Evolutionary conservation across 352 stramenopile genomes (phyloP).

Genomic region (Phytophthora hybrid): DNA sequence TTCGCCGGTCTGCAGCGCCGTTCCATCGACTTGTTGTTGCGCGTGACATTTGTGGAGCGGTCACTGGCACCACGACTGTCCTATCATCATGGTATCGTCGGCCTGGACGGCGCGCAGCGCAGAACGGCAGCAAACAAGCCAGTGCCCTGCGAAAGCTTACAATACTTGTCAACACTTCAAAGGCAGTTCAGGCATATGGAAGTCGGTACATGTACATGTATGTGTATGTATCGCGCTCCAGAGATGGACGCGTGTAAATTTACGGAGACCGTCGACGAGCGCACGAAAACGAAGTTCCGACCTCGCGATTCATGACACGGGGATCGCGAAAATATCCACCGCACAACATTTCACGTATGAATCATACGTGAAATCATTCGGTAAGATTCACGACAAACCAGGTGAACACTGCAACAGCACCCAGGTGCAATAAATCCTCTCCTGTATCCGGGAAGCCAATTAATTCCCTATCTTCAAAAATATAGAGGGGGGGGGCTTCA

Average conservation of each 20-base stretch:
- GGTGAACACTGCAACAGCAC: constrained; percentile 6
- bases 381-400: background rate
- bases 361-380: too few relatives aligned
- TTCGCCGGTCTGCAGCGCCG: background rate
- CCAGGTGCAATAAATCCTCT: too few relatives aligned
- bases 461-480: too few relatives aligned
- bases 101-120: background rate
- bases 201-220: background rate
- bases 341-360: too few relatives aligned
- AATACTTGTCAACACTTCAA: background rate
- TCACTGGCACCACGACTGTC: background rate
- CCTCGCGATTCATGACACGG: background rate
- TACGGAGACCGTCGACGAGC: background rate
- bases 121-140: background rate
- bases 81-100: background rate
- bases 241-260: constrained; percentile 1
- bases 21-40: constrained; percentile 5
- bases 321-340: constrained; percentile 8
- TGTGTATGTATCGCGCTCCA: constrained; percentile 1
- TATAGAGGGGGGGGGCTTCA: too few relatives aligned
- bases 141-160: background rate
- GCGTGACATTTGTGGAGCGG: background rate
- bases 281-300: constrained; percentile 1
- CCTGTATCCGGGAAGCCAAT: too few relatives aligned
- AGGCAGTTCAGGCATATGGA: background rate